Conservation (phyloP, 108 stramenopile genomes). For the Nitzschia sp. region DNA sequence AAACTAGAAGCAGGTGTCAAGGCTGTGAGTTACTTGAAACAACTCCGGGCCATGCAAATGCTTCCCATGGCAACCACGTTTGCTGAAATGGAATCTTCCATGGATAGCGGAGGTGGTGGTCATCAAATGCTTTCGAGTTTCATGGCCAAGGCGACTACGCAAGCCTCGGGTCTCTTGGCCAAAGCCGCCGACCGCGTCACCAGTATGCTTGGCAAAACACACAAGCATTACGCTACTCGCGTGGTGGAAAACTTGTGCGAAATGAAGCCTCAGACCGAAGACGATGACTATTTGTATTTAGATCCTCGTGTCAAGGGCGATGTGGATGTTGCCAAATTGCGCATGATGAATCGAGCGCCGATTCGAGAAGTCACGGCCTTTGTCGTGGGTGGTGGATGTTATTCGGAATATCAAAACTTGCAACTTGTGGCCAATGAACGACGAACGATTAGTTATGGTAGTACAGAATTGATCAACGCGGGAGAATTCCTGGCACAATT, state of each 20-base stretch:
- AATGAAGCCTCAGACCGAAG: constrained; percentile 88
- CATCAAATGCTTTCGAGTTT: constrained; percentile 66
- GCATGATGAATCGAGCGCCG: constrained; percentile 68
- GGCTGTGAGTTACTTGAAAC: constrained; percentile 81
- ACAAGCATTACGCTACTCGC: constrained; percentile 86
- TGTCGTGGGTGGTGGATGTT: constrained; percentile 96
- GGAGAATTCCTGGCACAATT: constrained; percentile 80
- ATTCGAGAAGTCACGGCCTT: constrained; percentile 92
- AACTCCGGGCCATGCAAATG: constrained; percentile 88
- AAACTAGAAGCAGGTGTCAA: constrained; percentile 61
- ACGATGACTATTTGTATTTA: constrained; percentile 92
- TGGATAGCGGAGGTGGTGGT: constrained; percentile 20
- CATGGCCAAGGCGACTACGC: constrained; percentile 87
- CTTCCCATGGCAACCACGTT: constrained; percentile 69
- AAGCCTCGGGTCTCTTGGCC: constrained; percentile 90
- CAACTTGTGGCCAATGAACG: constrained; percentile 87
- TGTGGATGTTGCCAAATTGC: constrained; percentile 71
- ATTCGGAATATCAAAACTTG: constrained; percentile 97
- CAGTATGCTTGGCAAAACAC: constrained; percentile 87
- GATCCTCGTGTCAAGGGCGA: constrained; percentile 94
- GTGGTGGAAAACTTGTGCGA: constrained; percentile 94
- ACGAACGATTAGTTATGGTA: constrained; percentile 89
- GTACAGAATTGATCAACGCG: constrained; percentile 90
- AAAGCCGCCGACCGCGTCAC: constrained; percentile 92
- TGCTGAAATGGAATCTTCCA: constrained; percentile 52